Conservation (phyloP, 2,329 filamentous ascomycete species). For the Phaeoacremonium minimum region DNA sequence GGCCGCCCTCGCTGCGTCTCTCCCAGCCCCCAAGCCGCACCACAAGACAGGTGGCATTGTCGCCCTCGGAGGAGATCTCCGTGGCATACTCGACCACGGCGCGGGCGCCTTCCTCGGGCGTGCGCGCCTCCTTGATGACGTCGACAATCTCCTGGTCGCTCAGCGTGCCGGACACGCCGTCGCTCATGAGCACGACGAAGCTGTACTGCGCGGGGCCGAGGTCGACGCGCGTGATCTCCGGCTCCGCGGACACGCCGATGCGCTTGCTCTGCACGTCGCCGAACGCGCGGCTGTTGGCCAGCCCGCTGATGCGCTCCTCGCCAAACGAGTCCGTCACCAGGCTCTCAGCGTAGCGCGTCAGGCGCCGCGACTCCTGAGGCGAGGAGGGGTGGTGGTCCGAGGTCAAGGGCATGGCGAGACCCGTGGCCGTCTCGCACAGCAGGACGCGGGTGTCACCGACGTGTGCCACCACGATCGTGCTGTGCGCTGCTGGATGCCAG, state of each 20-base stretch:
- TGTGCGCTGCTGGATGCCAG: conserved; percentile 86
- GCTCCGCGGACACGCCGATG: conserved; percentile 90
- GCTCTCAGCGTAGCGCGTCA: conserved; percentile 75
- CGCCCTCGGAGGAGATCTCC: conserved; percentile 67
- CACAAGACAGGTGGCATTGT: conserved; percentile 67
- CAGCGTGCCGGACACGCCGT: conserved; percentile 83
- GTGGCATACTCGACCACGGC: conserved; percentile 83
- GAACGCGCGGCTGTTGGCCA: conserved; percentile 92
- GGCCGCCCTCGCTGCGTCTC: conserved; percentile 73
- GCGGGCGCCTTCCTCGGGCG: conserved; percentile 78
- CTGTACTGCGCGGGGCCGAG: conserved; percentile 79
- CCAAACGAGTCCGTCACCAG: conserved; percentile 96
- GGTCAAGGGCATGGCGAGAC: conserved; percentile 74
- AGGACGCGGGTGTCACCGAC: conserved; percentile 91
- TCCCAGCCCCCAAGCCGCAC: conserved; percentile 67
- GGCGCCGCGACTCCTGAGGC: conserved; percentile 74
- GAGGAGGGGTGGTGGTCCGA: conserved; percentile 90
- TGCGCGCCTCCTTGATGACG: conserved; percentile 87
- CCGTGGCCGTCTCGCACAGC: conserved; percentile 81
- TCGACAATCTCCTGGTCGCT: conserved; percentile 95
- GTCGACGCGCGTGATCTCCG: conserved; percentile 77
- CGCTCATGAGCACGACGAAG: conserved; percentile 83
- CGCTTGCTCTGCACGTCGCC: conserved; percentile 90
- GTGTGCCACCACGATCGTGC: conserved; percentile 81
- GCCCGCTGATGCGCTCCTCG: conserved; percentile 88